These are phyloP conservation scores for Adiantum capillusveneris DNA, from an alignment of 75 land plant species.

Conservation along the genomic window DNA sequence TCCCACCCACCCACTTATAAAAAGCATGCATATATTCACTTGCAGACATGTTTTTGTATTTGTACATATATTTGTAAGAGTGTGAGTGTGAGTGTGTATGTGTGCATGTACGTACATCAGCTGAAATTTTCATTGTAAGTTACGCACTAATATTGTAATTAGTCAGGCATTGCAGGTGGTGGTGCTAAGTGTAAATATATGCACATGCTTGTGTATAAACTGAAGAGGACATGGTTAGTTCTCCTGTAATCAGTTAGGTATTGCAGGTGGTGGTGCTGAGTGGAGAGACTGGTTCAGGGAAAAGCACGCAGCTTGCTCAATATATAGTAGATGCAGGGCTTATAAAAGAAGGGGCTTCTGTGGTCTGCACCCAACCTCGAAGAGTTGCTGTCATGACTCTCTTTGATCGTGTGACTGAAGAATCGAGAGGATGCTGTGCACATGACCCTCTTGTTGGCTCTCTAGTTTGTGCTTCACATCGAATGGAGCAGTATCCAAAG, in stretches of 20 bases:
- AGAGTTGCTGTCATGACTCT: constrained; percentile 63
- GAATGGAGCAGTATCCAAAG: constrained; percentile 17
- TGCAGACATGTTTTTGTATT: no score
- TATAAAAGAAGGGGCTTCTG: constrained; percentile 26
- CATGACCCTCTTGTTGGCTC: constrained; percentile 27
- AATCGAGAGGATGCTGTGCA: constrained; percentile 48
- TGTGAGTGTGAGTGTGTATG: not conserved
- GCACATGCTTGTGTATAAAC: not conserved
- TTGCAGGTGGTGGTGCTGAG: constrained; percentile 56
- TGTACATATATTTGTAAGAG: no score
- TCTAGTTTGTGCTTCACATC: constrained; percentile 30
- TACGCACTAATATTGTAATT: not conserved
- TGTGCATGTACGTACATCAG: not conserved
- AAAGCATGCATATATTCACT: no score
- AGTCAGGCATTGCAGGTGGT: not conserved
- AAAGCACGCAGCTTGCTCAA: constrained; percentile 82
- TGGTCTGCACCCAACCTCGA: constrained; percentile 85
- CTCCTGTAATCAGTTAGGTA: not conserved
- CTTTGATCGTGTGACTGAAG: constrained; percentile 54
- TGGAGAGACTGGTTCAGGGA: constrained; percentile 91
- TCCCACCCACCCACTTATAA: no score
- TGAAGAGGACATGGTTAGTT: no score
- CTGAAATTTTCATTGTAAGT: not conserved
- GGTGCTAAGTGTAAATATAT: not conserved
- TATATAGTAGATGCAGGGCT: constrained; percentile 67